A percentile compares a stretch with the other conserved stretches of the same genome.
Evolutionary conservation across 768 basidiomycete species (phyloP).

Genomic region (Rickenella mellea): DNA sequence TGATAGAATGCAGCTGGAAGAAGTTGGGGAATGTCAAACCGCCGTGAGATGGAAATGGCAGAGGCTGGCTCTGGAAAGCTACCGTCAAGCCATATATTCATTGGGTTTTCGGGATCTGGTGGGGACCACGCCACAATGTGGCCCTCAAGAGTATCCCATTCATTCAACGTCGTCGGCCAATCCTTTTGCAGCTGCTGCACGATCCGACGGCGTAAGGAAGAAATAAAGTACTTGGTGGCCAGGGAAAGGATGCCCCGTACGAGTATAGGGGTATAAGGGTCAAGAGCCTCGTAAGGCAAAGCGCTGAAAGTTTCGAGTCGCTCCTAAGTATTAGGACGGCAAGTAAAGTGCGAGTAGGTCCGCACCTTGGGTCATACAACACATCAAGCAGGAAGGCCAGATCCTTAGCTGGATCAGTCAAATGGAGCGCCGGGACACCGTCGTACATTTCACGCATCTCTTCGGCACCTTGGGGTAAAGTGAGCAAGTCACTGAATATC

Average conservation of each 20-base stretch:
- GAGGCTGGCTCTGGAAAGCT: not conserved
- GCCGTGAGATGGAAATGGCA: not conserved
- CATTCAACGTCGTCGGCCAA: not conserved
- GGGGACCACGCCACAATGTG: no score
- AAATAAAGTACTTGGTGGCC: not conserved
- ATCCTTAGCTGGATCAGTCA: not conserved
- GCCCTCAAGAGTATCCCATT: no score
- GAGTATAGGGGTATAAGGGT: not conserved
- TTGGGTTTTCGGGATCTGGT: no score
- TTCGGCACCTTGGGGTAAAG: not conserved
- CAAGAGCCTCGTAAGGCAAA: not conserved
- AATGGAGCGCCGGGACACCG: not conserved
- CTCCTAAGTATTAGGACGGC: not conserved
- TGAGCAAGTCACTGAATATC: not conserved
- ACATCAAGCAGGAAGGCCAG: not conserved
- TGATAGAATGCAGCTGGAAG: not conserved
- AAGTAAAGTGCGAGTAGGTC: not conserved
- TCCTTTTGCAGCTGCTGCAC: not conserved
- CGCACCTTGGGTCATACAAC: not conserved
- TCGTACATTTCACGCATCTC: not conserved
- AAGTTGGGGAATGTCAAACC: not conserved
- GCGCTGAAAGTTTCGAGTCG: not conserved
- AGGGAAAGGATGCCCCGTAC: not conserved
- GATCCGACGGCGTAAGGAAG: not conserved
- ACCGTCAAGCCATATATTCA: not conserved